Conservation (phyloP, 768 basidiomycete species). For the Lentinus tigrinus region DNA sequence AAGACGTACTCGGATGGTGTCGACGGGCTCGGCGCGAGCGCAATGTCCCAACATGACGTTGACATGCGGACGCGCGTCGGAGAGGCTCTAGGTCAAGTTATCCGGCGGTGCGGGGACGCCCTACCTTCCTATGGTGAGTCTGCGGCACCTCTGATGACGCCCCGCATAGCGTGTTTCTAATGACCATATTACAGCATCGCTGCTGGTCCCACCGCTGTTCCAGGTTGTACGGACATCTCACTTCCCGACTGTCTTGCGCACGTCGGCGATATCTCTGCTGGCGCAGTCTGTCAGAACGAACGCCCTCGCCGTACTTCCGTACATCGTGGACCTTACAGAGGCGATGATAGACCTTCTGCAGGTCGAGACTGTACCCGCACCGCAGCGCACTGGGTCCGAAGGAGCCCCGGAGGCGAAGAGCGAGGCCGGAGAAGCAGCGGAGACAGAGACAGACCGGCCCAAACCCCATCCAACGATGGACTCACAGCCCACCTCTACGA, state of each 20-base stretch:
- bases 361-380: conserved; percentile 46
- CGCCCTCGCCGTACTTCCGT: conserved; percentile 59
- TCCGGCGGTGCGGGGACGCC: conserved; percentile 68
- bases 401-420: neutral
- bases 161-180: neutral
- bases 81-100: conserved; percentile 79
- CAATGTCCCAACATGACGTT: conserved; percentile 58
- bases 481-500: conserved; percentile 52
- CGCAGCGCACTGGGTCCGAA: conserved; percentile 1
- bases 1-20: conserved; percentile 59
- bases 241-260: conserved; percentile 72
- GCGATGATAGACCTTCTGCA: conserved; percentile 80
- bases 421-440: neutral
- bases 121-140: conserved; percentile 66
- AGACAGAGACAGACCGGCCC: conserved; percentile 19
- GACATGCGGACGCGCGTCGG: conserved; percentile 77
- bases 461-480: conserved; percentile 42
- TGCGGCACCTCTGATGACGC: neutral
- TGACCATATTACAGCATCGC: conserved; percentile 48
- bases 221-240: conserved; percentile 54
- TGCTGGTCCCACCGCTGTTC: conserved; percentile 73
- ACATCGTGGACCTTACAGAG: conserved; percentile 57
- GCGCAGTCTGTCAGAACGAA: conserved; percentile 70
- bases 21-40: conserved; percentile 47
- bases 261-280: conserved; percentile 68